Evolutionary conservation across 331 rosid species (phyloP).

Genomic region (Rhamnella rubrinervis): DNA sequence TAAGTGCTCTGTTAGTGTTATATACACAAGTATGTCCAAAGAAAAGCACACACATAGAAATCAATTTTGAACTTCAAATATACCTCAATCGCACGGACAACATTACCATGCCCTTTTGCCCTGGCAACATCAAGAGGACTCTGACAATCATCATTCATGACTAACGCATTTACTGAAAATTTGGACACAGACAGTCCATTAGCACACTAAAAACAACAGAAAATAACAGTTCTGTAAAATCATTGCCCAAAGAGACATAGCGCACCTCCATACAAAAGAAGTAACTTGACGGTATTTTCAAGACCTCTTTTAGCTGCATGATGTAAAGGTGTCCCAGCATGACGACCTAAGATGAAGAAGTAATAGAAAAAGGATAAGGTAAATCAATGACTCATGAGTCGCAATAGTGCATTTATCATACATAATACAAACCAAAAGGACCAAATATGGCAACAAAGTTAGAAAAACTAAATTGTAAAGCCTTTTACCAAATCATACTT

Average conservation of each 20-base stretch:
- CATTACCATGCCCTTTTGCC: conserved; percentile 70
- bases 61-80: conserved; percentile 7
- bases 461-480: background rate
- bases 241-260: background rate
- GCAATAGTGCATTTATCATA: background rate
- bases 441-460: background rate
- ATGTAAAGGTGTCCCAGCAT: conserved; percentile 92
- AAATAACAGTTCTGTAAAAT: conserved; percentile 9
- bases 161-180: conserved; percentile 73
- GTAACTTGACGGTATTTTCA: conserved; percentile 66
- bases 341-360: conserved; percentile 50
- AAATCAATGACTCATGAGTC: background rate
- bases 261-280: conserved; percentile 80
- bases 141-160: conserved; percentile 93
- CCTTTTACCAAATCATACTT: no score
- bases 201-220: conserved; percentile 1
- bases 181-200: conserved; percentile 21
- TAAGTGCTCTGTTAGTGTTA: no score
- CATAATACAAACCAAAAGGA: background rate
- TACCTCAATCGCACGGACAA: conserved; percentile 92
- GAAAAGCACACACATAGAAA: background rate
- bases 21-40: background rate
- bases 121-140: conserved; percentile 89
- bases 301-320: conserved; percentile 97
- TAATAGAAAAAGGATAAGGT: background rate